phyloP scores from a whole-genome alignment of 371 early-diverging fungal species.

The Blyttiomyces sp. region DNA sequence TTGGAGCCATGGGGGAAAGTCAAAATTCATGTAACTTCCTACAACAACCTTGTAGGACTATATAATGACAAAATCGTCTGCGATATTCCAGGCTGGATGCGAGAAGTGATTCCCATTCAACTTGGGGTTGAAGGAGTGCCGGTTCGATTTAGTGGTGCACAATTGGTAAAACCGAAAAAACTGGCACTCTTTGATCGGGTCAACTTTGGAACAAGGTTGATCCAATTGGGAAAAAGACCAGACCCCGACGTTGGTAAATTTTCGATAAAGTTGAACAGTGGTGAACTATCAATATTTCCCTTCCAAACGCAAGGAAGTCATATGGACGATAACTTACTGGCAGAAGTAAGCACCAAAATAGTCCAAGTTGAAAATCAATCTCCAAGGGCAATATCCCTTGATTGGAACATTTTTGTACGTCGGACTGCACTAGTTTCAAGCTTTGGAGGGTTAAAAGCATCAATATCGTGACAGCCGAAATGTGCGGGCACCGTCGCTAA shows the following conservation, averaged over 20 bases:
- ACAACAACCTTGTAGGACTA: conserved; percentile 44
- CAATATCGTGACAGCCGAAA: no score
- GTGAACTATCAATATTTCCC: not conserved
- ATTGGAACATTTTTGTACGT: conserved; percentile 37
- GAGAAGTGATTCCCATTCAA: conserved; percentile 26
- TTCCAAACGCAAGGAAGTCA: not conserved
- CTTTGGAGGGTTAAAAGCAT: no score
- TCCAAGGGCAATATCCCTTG: conserved; percentile 34
- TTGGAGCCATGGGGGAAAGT: conserved; percentile 40
- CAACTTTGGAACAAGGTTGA: conserved; percentile 43
- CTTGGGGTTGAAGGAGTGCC: conserved; percentile 45
- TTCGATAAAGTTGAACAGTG: not conserved
- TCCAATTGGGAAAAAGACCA: conserved; percentile 20
- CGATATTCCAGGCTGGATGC: conserved; percentile 35
- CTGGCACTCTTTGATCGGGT: conserved; percentile 23
- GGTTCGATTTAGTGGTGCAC: conserved; percentile 43
- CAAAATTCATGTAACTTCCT: conserved; percentile 34
- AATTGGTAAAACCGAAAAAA: conserved; percentile 28
- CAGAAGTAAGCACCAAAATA: conserved; percentile 21
- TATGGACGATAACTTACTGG: not conserved
- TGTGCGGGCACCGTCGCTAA: no score
- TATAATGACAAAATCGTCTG: conserved; percentile 37
- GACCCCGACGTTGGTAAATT: not conserved
- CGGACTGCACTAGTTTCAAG: not conserved
- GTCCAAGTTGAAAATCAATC: conserved; percentile 43